Evolutionary conservation across 331 rosid genomes (phyloP), one percentile per base, ranked within the genome.

Genomic region (Prunus yedoensis): DNA sequence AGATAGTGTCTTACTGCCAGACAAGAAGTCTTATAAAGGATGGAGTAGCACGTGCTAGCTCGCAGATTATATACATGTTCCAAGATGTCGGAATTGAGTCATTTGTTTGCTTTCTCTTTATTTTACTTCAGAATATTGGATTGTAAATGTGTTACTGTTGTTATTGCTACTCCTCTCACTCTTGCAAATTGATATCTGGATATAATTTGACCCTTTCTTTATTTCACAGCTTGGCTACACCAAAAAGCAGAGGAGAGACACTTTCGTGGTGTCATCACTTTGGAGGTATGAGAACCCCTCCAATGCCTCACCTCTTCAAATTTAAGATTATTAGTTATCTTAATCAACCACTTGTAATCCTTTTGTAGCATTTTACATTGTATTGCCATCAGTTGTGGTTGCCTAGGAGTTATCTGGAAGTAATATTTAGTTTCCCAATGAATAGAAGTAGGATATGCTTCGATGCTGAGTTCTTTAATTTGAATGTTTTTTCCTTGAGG

Each of bases 221-320:
- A 67, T 77, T 80, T 69, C 65, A 76, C 88, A 95, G 99, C 99
- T 95, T 85, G 99, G 97, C 72, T 92, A 95, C 87, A 95, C 99
- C 32, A 88, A 92, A 79, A 95, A 92, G 83, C 96, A 85, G 99
- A 95, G 74, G 97, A 95, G 84, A 84, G 93, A 53, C 88, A 89
- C 83, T 95, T 95, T 54, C 99, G 92, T 63, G 99, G 99, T 80
- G 97, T 92, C 83, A 90, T 95, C 79, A 85, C 91, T 66, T 83
- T 95, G 82, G 99, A 95, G 99, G 99, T 94, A 88, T 57, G 84
- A 58, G 72, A 73, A 61, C 54, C 27, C 27, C 47, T 27, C 63
- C 68, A 32, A 43, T 65, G n/a, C 53, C 30, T 63, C 23, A 15
- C 25, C 35, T 75, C 35, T 13, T 68, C 15, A 49, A 30, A 65